Evolutionary conservation across 192 early-diverging fungal species (phyloP).

Genomic region (Pilobolus umbonatus): DNA sequence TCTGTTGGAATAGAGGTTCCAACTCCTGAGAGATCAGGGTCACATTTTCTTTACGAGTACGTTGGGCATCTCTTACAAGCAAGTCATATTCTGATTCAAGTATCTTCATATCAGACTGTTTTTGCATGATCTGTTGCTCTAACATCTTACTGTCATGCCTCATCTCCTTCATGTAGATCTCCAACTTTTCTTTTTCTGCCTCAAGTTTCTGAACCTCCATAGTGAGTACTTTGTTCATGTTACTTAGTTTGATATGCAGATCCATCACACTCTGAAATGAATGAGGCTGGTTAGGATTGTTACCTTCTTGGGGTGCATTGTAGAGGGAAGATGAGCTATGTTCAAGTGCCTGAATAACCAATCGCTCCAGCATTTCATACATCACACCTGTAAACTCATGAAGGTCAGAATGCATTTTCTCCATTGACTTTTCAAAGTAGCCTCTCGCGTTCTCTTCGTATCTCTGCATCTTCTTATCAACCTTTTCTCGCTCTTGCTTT

Average conservation of each 20-base stretch:
- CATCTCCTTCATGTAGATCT: slow-evolving; percentile 12
- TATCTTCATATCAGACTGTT: slow-evolving; percentile 6
- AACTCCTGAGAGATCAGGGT: slow-evolving; percentile 10
- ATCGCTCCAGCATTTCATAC: slow-evolving; percentile 31
- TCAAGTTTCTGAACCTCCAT: slow-evolving; percentile 12
- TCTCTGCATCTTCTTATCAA: slow-evolving; percentile 21
- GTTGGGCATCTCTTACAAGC: slow-evolving; percentile 5
- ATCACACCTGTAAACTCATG: slow-evolving; percentile 27
- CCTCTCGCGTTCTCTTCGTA: slow-evolving; percentile 30
- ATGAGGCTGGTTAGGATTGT: background rate
- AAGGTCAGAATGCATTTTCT: slow-evolving; percentile 21
- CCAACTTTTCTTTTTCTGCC: slow-evolving; percentile 12
- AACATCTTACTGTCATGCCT: background rate
- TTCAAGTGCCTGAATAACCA: slow-evolving; percentile 24
- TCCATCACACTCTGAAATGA: slow-evolving; percentile 1
- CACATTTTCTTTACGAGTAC: slow-evolving; percentile 4
- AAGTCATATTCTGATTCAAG: slow-evolving; percentile 7
- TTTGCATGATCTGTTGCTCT: background rate
- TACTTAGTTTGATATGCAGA: slow-evolving; percentile 13
- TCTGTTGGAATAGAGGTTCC: slow-evolving; percentile 18
- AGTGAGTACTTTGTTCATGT: slow-evolving; percentile 1
- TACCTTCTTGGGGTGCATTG: background rate
- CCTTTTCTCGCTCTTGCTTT: slow-evolving; percentile 11
- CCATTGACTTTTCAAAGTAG: slow-evolving; percentile 28
- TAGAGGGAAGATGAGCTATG: too few relatives aligned